A percentile compares a stretch with the other conserved stretches of the same genome.
Conservation (phyloP, 1,284 basidiomycete species). For the Leucoagaricus sp. region DNA sequence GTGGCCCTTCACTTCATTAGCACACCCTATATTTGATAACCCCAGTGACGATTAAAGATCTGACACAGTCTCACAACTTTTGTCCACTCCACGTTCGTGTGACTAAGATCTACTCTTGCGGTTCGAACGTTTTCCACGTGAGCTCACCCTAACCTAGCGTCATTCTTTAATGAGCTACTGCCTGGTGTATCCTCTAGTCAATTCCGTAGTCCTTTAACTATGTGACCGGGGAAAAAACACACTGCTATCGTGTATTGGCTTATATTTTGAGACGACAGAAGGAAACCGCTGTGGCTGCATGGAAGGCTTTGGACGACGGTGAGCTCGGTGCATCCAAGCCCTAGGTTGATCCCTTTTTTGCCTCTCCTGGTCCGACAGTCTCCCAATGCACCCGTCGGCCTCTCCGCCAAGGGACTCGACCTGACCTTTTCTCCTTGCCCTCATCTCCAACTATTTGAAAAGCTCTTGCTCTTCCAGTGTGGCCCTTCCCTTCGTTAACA, state of each 20-base stretch:
- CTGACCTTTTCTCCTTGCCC: no score
- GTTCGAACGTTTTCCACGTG: no score
- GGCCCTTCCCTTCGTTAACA: no score
- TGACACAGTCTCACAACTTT: constrained; percentile 3
- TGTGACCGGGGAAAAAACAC: background rate
- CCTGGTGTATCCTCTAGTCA: background rate
- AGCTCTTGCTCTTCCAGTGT: no score
- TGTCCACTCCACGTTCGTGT: constrained; percentile 5
- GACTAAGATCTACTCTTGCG: no score
- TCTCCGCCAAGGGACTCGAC: no score
- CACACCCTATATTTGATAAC: background rate
- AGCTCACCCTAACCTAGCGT: constrained; percentile 1
- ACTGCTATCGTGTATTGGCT: background rate
- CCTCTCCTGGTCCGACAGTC: no score
- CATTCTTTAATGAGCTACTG: background rate
- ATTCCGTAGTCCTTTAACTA: background rate
- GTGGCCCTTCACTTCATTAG: no score
- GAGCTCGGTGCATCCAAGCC: no score
- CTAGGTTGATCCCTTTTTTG: no score
- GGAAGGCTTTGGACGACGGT: background rate
- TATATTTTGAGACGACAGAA: background rate
- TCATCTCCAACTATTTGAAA: no score
- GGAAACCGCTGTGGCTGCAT: background rate
- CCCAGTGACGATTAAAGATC: background rate
- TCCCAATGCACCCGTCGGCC: no score